A percentile compares a stretch with the other conserved stretches of the same genome.
Evolutionary conservation across 2,329 filamentous ascomycete species (phyloP).

Genomic region (Sordariomycetes sp.): DNA sequence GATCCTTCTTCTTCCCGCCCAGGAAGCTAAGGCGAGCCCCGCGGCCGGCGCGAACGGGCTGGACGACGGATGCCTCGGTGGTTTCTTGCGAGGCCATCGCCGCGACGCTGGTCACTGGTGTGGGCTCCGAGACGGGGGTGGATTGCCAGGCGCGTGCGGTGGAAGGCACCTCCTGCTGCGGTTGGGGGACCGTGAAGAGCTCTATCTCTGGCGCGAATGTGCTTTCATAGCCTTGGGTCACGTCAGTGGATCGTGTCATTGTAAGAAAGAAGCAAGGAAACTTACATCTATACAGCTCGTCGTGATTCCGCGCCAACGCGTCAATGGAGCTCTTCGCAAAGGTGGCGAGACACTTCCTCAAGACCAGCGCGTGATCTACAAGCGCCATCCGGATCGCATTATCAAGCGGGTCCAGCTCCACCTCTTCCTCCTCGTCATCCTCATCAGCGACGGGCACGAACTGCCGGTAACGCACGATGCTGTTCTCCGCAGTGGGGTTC

Average conservation of each 20-base stretch:
- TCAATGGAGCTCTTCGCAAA: constrained; percentile 52
- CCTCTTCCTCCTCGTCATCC: constrained; percentile 26
- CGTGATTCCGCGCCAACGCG: constrained; percentile 38
- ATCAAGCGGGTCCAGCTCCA: constrained; percentile 47
- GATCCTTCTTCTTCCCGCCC: constrained; percentile 32
- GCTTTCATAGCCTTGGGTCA: constrained; percentile 38
- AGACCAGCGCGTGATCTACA: constrained; percentile 76
- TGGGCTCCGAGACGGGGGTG: constrained; percentile 27
- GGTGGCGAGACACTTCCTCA: constrained; percentile 66
- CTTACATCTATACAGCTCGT: constrained; percentile 54
- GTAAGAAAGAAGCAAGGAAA: constrained; percentile 9
- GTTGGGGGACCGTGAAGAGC: constrained; percentile 25
- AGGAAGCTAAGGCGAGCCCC: constrained; percentile 44
- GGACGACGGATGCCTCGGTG: constrained; percentile 32
- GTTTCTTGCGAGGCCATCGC: constrained; percentile 11
- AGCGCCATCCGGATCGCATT: constrained; percentile 74
- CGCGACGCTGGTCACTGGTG: constrained; percentile 18
- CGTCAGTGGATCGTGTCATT: background rate
- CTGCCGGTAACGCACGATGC: constrained; percentile 64
- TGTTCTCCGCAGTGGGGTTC: constrained; percentile 59
- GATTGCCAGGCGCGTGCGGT: constrained; percentile 33
- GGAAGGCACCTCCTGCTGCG: constrained; percentile 22
- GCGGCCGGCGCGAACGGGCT: constrained; percentile 17
- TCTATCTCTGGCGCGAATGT: constrained; percentile 55
- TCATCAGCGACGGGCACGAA: constrained; percentile 46